Percentiles rank a stretch among this genome's conserved stretches.
phyloP scores from a whole-genome alignment of 441 rosid species.

The Gossypium laxum region DNA sequence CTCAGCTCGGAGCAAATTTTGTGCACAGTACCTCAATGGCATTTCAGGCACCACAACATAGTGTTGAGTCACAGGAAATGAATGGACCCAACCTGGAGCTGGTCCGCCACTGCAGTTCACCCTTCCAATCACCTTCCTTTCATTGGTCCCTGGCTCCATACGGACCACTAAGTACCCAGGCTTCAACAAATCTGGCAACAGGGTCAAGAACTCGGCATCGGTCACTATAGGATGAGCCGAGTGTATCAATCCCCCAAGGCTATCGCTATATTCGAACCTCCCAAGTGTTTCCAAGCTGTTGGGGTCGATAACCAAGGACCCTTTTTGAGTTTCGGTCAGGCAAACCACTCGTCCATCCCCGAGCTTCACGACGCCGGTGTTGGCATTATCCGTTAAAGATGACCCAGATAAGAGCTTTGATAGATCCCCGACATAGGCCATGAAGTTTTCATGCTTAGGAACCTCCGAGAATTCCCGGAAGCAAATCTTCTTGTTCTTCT shows the following conservation, averaged over 20 bases:
- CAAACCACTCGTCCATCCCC: conserved; percentile 90
- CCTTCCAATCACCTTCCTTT: conserved; percentile 76
- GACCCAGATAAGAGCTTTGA: conserved; percentile 74
- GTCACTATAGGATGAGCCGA: conserved; percentile 91
- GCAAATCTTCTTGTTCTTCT: conserved; percentile 51
- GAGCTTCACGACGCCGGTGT: conserved; percentile 74
- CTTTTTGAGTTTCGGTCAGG: conserved; percentile 89
- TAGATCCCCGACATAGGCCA: conserved; percentile 57
- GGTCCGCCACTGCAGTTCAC: conserved; percentile 68
- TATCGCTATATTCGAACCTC: conserved; percentile 56
- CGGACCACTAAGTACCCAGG: conserved; percentile 75
- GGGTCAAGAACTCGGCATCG: conserved; percentile 56
- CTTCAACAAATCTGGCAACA: conserved; percentile 65
- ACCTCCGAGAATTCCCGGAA: conserved; percentile 88
- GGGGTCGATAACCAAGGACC: conserved; percentile 65
- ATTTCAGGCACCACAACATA: conserved; percentile 80
- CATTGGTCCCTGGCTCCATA: conserved; percentile 64
- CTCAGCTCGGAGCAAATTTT: conserved; percentile 71
- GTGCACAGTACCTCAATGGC: conserved; percentile 81
- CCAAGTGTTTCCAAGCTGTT: conserved; percentile 59
- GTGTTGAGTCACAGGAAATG: conserved; percentile 82
- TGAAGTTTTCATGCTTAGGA: conserved; percentile 49
- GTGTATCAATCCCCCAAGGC: conserved; percentile 62
- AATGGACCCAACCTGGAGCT: conserved; percentile 91
- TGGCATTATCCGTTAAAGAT: conserved; percentile 83